Conservation (phyloP, 2,329 filamentous ascomycete genomes). For the Trichoderma polysporum region DNA sequence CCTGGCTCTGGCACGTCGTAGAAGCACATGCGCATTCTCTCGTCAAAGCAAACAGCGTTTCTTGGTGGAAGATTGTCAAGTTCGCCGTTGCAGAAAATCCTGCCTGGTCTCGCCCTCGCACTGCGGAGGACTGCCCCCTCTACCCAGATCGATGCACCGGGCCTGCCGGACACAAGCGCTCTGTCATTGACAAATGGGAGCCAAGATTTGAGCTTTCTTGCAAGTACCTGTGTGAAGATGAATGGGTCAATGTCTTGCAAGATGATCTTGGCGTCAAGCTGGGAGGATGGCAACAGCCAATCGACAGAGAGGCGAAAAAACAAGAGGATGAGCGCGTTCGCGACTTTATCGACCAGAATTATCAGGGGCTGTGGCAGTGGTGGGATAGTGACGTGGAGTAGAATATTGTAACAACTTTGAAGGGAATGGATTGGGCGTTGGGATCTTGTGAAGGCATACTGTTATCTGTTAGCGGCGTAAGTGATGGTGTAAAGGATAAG, state of each 20-base stretch:
- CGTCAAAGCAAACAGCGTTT: background rate
- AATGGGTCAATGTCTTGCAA: background rate
- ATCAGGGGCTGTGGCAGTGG: background rate
- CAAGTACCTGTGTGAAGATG: slow-evolving; percentile 16
- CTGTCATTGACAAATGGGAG: slow-evolving; percentile 14
- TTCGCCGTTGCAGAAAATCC: background rate
- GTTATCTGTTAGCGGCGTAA: no score
- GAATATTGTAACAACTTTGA: no score
- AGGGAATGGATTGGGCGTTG: no score
- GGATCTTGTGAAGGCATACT: no score
- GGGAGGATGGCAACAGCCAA: background rate
- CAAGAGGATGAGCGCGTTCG: background rate
- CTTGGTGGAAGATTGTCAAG: slow-evolving; percentile 19
- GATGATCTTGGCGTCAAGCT: background rate
- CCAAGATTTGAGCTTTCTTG: slow-evolving; percentile 10
- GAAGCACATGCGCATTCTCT: background rate
- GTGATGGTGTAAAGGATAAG: no score
- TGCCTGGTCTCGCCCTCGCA: background rate
- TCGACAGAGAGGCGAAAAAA: background rate
- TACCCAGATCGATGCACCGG: background rate
- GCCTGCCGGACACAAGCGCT: background rate
- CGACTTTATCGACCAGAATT: background rate
- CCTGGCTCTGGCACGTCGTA: slow-evolving; percentile 13
- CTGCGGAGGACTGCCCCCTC: background rate
- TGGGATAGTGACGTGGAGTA: background rate